Conservation (phyloP, 2,329 filamentous ascomycete species). For the Ceratocystiopsis sp. region DNA sequence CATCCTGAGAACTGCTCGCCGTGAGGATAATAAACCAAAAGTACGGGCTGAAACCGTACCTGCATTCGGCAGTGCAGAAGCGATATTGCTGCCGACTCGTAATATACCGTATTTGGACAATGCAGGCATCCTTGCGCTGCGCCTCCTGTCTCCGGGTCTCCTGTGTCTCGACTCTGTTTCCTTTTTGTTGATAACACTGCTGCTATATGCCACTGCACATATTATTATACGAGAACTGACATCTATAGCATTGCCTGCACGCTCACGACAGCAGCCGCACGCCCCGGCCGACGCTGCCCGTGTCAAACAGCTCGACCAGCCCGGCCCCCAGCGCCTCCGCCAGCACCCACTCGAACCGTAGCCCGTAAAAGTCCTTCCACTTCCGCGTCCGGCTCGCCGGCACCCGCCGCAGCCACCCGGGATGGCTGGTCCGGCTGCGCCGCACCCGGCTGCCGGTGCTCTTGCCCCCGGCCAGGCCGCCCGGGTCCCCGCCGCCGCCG, state of each 20-base stretch:
- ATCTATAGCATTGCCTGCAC: no score
- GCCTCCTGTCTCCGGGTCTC: no score
- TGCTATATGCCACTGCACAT: neutral
- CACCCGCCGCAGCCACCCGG: slow-evolving; percentile 29
- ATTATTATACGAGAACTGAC: no score
- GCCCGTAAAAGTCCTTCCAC: slow-evolving; percentile 54
- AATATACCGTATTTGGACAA: no score
- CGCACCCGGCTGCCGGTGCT: slow-evolving; percentile 23
- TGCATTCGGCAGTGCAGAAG: no score
- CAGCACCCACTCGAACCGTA: slow-evolving; percentile 55
- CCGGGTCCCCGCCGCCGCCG: slow-evolving; percentile 20
- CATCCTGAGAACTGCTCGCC: no score
- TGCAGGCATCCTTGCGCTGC: no score
- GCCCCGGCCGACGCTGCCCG: slow-evolving; percentile 53
- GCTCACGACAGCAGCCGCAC: slow-evolving; percentile 24
- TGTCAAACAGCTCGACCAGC: slow-evolving; percentile 57
- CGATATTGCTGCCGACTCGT: no score
- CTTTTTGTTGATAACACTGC: neutral
- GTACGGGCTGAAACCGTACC: no score
- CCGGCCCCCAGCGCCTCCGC: slow-evolving; percentile 55
- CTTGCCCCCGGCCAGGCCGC: no score
- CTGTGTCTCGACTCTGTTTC: no score
- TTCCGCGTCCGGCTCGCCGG: slow-evolving; percentile 46
- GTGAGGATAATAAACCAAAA: no score
- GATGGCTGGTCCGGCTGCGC: slow-evolving; percentile 24